Conservation (phyloP, 306 rosid genomes). For the Gastrolobium villosum region DNA sequence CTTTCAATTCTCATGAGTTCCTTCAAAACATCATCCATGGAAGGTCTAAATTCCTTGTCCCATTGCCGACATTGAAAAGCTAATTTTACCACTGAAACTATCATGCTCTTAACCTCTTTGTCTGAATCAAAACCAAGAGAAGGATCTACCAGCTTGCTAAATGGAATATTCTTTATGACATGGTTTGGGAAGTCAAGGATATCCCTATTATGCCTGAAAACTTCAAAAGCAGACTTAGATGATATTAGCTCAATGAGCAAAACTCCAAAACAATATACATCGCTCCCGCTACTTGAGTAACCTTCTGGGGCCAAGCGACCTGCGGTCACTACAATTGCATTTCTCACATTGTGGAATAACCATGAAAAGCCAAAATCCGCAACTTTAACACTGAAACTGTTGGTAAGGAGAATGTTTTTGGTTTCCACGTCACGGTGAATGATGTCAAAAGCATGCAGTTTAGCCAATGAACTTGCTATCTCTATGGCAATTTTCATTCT, state of each 20-base stretch:
- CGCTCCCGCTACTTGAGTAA: constrained; percentile 70
- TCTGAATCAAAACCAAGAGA: constrained; percentile 66
- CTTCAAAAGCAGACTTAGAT: constrained; percentile 73
- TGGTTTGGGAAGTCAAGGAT: constrained; percentile 71
- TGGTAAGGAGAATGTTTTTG: constrained; percentile 61
- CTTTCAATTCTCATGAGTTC: constrained; percentile 55
- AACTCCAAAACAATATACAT: constrained; percentile 80
- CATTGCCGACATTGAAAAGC: constrained; percentile 80
- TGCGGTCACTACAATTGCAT: constrained; percentile 67
- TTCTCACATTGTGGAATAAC: constrained; percentile 63
- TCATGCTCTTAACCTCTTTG: constrained; percentile 59
- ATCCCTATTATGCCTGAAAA: constrained; percentile 50
- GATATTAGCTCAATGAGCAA: constrained; percentile 71
- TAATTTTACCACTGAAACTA: constrained; percentile 70
- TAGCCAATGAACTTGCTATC: constrained; percentile 64
- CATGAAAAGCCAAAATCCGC: constrained; percentile 84
- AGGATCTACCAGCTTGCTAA: constrained; percentile 68
- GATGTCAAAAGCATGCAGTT: constrained; percentile 77
- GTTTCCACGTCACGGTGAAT: constrained; percentile 67
- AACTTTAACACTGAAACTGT: constrained; percentile 63
- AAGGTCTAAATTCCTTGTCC: constrained; percentile 75
- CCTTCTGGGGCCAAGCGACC: constrained; percentile 78
- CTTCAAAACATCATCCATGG: constrained; percentile 77
- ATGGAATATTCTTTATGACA: constrained; percentile 66
- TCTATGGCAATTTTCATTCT: constrained; percentile 73